phyloP scores from a whole-genome alignment of 2,329 filamentous ascomycete species.

The Penicillium sp. region DNA sequence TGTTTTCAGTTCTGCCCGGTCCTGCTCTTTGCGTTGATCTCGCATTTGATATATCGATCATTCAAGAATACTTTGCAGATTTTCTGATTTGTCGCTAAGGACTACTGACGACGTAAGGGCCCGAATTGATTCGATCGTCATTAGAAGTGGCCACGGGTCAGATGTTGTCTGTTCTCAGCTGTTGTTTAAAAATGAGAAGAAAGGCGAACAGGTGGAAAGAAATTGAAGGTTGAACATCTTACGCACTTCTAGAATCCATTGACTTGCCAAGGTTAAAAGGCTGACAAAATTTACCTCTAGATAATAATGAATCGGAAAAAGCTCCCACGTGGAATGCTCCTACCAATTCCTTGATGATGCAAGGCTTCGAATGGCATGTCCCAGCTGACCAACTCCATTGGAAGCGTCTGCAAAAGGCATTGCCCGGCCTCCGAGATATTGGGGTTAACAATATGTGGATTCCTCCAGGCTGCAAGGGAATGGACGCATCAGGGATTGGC shows the following conservation, averaged over 20 bases:
- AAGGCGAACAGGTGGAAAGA: conserved; percentile 12
- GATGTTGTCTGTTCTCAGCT: conserved; percentile 15
- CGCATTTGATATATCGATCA: background rate
- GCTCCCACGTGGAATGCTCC: conserved; percentile 27
- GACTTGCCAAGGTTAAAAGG: background rate
- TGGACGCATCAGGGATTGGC: conserved; percentile 61
- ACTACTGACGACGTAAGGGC: background rate
- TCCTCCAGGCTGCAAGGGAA: conserved; percentile 69
- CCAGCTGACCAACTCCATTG: conserved; percentile 63
- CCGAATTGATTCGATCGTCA: background rate
- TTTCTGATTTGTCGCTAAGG: background rate
- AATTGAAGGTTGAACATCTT: conserved; percentile 5
- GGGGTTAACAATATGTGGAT: conserved; percentile 68
- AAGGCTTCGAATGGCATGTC: conserved; percentile 73
- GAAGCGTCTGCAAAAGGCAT: conserved; percentile 54
- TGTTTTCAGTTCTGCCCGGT: conserved; percentile 5
- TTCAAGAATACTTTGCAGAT: background rate
- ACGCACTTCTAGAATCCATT: background rate
- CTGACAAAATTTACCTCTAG: conserved; percentile 9
- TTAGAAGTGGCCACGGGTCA: background rate
- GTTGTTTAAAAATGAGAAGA: conserved; percentile 7
- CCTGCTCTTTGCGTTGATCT: conserved; percentile 9
- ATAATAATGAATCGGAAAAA: conserved; percentile 25
- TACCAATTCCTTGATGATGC: conserved; percentile 57
- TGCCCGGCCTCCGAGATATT: conserved; percentile 57